Evolutionary conservation across 2,329 filamentous ascomycete genomes (phyloP), one percentile per base, ranked within the genome.

Genomic region (Monilinia aucupariae): DNA sequence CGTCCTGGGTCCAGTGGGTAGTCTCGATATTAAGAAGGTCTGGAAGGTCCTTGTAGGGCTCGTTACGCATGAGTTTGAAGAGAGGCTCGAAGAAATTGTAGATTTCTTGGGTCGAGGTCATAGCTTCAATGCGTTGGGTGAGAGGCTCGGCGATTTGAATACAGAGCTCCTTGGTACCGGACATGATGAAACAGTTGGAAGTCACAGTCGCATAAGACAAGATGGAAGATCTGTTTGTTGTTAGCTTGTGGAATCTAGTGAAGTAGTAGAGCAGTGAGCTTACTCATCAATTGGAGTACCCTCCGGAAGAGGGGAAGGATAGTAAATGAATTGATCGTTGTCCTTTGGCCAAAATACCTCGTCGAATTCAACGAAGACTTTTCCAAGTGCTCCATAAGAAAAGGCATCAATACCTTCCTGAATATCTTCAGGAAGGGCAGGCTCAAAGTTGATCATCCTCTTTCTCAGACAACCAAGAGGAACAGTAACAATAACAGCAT

Each of bases 261-360:
- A 4, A n/a, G 9, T 4, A 17, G 25, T 32, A 9, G 4, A 27
- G 45, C 2, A 12, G 13, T n/a, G 15, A 34, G 53, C 60, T 45
- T 50, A 62, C 58, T 72, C 72, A 61, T 74, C 74, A 50, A 73
- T n/a, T 32, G 67, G 12, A 71, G 71, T 8, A 69, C 64, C 74
- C 8, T 72, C 3, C 51, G 68, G 25, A 53, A 70, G 65, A 34
- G 76, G 76, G 17, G 76, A 74, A 1, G 76, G 76, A 59, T 77
- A 78, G 69, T 74, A 78, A 54, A 78, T 76, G 67, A 78, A 78
- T 64, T 78, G 76, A 68, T 78, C 76, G 65, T 78, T 76, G 60
- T 78, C 76, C 63, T 78, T 78, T 34, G 75, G 72, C 76, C 76
- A 78, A 69, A 78, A 78, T 37, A 78, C 74, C 43, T 78, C 76